Evolutionary conservation across 345 rosid genomes (phyloP), one percentile per base, ranked within the genome.

Genomic region (Rhodamnia argentea): DNA sequence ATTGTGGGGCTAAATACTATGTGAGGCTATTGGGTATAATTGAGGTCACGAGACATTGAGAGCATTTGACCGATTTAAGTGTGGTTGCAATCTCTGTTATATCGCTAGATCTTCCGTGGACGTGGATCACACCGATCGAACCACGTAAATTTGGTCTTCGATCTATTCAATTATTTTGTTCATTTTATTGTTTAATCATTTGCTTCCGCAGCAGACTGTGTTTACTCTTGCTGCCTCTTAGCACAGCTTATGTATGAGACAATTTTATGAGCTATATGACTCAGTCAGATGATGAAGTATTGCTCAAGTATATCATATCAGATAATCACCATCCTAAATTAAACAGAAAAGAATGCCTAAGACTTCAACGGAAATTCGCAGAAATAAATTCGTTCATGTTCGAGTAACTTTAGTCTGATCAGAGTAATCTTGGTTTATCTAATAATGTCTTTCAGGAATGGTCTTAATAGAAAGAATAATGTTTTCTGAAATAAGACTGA

Each of bases 71-170:
- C 14, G 2, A 29, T 22, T 62, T 0, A 9, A 62, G 1, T 18
- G 0, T 62, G 16, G 5, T 29, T 29, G 11, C 15, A 62, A 62
- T 14, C 5, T 59, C 0, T 6, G n/a, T 27, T 7, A 14, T 27
- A 60, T 60, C 1, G 5, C 1, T 7, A 2, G 40, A 37, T 37
- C 40, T 37, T 3, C 40, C 40, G 40, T 37, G 40, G 40, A 37
- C 40, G 40, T 37, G 40, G 53, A 9, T 52, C 53, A 52, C 53
- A 52, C 15, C 15, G 3, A 52, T 13, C 15, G 14, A 52, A 13
- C 5, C 1, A 13, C 53, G 15, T 12, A n/a, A 15, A 15, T 59
- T 0, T 13, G 2, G 14, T 27, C 3, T 59, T 59, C 5, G 1
- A 60, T n/a, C 27, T 60, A 27, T 60, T 59, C 47, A 42, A 42